phyloP scores from a whole-genome alignment of 2,329 filamentous ascomycete genomes.

The Phialemoniopsis sp. region DNA sequence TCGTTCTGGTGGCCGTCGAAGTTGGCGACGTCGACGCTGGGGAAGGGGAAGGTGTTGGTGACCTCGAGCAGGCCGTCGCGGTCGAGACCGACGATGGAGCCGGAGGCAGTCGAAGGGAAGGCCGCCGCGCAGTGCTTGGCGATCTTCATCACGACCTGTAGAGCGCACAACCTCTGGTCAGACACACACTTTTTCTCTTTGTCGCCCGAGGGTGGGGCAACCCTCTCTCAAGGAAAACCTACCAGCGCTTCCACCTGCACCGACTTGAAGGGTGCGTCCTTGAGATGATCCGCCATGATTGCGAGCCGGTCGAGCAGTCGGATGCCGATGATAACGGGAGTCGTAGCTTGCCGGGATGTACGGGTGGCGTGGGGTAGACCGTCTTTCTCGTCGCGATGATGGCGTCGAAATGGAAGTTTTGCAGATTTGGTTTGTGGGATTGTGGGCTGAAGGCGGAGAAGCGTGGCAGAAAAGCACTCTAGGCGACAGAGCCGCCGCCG shows the following conservation, averaged over 20 bases:
- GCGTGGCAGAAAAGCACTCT: conserved; percentile 4
- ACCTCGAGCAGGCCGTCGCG: conserved; percentile 75
- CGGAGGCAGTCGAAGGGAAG: conserved; percentile 87
- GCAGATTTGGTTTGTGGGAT: conserved; percentile 5
- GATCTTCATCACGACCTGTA: conserved; percentile 91
- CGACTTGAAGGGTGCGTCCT: conserved; percentile 73
- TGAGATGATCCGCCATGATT: conserved; percentile 56
- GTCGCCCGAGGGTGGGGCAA: conserved; percentile 17
- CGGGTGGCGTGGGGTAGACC: not conserved
- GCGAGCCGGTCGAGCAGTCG: conserved; percentile 8
- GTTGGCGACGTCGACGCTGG: conserved; percentile 68
- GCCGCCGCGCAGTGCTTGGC: conserved; percentile 88
- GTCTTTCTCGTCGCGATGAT: not conserved
- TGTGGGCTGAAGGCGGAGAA: conserved; percentile 7
- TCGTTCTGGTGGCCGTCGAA: conserved; percentile 72
- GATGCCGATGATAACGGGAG: too few species aligned
- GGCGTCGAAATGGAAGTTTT: conserved; percentile 1
- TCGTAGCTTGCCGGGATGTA: not conserved
- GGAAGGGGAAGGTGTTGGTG: conserved; percentile 95
- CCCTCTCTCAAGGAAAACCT: conserved; percentile 32
- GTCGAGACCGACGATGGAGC: conserved; percentile 92
- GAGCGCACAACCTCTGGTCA: conserved; percentile 15
- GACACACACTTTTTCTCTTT: conserved; percentile 21
- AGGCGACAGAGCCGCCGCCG: too few species aligned
- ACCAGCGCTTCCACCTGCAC: conserved; percentile 95